Evolutionary conservation across 2,329 filamentous ascomycete species (phyloP), one percentile per base, ranked within the genome.

Genomic region (Ascochyta fabae): DNA sequence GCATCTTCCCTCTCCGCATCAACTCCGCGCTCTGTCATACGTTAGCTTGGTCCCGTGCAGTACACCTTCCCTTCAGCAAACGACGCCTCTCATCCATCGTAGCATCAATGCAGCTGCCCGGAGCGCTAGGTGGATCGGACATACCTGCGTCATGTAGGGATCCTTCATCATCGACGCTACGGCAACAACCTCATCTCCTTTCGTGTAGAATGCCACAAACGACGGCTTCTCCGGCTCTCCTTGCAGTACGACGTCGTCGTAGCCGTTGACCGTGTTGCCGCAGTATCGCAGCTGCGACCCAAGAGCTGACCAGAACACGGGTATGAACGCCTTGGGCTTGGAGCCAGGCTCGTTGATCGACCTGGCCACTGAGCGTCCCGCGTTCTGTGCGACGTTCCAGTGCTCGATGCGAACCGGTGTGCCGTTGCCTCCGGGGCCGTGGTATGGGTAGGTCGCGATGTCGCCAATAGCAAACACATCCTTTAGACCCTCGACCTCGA

Each of bases 371-470:
- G 84, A 83, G 39, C 94, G 90, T 3, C 95, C 95, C 1, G 91
- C 83, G 70, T 98, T 97, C 72, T 98, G 95, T 4, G 95, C 95
- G 3, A 99, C 95, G 77, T 97, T 94, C 95, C 95, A 99, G 75
- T 99, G 95, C 81, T 99, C 95, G 71, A 98, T 97, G 60, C 95
- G 88, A 0, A 89, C 86, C 16, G 84, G 83, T 40, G 82, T 83
- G 59, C 90, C 91, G 15, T 89, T 83, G 24, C 91, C 89, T 23
- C 91, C 92, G 0, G 95, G 95, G 1, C 95, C 95, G 74, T 91
- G 84, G 80, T 99, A 99, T 0, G 95, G 95, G 76, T 92, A 97
- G 0, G 90, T 93, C 12, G 95, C 93, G 59, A 99, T 98, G 73
- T 99, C 95, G 48, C 94, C 94, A 58, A 99, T 86, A 13, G 95